phyloP scores from a whole-genome alignment of 2,329 filamentous ascomycete genomes.

The Colletotrichum sp. region DNA sequence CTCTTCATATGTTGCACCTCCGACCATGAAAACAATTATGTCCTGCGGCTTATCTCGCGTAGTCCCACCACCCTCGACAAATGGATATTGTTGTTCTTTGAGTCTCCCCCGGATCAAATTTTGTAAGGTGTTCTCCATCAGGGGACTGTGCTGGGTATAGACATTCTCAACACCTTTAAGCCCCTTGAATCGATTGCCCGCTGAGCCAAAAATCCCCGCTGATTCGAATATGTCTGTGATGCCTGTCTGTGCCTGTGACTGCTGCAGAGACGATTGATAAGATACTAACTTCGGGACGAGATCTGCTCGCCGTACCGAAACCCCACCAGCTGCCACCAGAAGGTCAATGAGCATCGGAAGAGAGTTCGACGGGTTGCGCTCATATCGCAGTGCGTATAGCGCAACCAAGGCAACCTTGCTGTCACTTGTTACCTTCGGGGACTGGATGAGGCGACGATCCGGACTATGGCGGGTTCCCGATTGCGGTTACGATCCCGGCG shows the following conservation, averaged over 20 bases:
- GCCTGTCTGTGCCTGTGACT: constrained; percentile 74
- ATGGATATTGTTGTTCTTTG: constrained; percentile 88
- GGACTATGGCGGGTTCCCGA: too few relatives aligned
- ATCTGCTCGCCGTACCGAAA: constrained; percentile 76
- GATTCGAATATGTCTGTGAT: constrained; percentile 94
- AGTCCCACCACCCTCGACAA: constrained; percentile 84
- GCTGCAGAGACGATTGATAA: constrained; percentile 88
- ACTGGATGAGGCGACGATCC: too few relatives aligned
- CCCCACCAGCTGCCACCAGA: constrained; percentile 80
- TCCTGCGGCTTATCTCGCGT: constrained; percentile 97
- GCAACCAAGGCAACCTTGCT: constrained; percentile 91
- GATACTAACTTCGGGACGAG: constrained; percentile 81
- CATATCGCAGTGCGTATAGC: constrained; percentile 93
- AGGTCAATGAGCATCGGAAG: constrained; percentile 87
- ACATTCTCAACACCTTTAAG: constrained; percentile 98
- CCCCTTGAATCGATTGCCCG: constrained; percentile 87
- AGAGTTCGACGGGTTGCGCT: constrained; percentile 83
- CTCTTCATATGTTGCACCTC: constrained; percentile 94
- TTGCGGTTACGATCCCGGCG: too few relatives aligned
- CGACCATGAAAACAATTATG: constrained; percentile 92
- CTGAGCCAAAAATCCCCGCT: constrained; percentile 87
- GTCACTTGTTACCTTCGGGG: constrained; percentile 75
- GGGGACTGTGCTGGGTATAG: constrained; percentile 95
- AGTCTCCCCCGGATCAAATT: constrained; percentile 92
- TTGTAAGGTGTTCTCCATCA: constrained; percentile 85